These are phyloP conservation scores for Tricholoma sp. DNA, from an alignment of 768 basidiomycete genomes.

Conservation along the genomic window DNA sequence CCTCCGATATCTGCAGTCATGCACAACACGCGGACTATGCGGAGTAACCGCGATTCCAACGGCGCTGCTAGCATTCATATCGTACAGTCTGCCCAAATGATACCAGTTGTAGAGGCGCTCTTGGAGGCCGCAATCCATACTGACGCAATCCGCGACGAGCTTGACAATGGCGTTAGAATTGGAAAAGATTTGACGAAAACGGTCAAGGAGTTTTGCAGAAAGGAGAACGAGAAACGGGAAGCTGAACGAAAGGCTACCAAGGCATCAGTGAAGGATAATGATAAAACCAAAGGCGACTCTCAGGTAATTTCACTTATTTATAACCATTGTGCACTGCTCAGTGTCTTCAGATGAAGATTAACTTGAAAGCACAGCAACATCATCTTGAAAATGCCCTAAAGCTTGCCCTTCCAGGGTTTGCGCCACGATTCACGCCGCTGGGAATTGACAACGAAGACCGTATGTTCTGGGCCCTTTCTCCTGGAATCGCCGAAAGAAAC, in stretches of 20 bases:
- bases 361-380: slow-evolving; percentile 44
- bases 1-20: slow-evolving; percentile 37
- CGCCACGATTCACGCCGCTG: slow-evolving; percentile 54
- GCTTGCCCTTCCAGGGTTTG: slow-evolving; percentile 38
- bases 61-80: slow-evolving; percentile 13
- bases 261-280: slow-evolving; percentile 19
- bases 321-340: background rate
- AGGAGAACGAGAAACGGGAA: slow-evolving; percentile 59
- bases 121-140: slow-evolving; percentile 47
- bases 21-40: slow-evolving; percentile 45
- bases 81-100: slow-evolving; percentile 52
- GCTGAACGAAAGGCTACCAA: slow-evolving; percentile 32
- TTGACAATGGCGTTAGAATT: slow-evolving; percentile 54
- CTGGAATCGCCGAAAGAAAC: slow-evolving; percentile 55
- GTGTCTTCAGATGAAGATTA: slow-evolving; percentile 36
- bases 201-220: slow-evolving; percentile 46
- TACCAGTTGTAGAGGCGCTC: slow-evolving; percentile 61
- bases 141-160: slow-evolving; percentile 45
- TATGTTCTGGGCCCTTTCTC: slow-evolving; percentile 61
- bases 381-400: slow-evolving; percentile 54
- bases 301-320: background rate
- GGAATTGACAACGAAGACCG: slow-evolving; percentile 68
- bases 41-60: slow-evolving; percentile 24
- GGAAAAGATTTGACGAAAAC: slow-evolving; percentile 49
- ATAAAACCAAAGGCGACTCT: slow-evolving; percentile 12